Evolutionary conservation across 345 rosid genomes (phyloP).

Genomic region (Brassica incana): DNA sequence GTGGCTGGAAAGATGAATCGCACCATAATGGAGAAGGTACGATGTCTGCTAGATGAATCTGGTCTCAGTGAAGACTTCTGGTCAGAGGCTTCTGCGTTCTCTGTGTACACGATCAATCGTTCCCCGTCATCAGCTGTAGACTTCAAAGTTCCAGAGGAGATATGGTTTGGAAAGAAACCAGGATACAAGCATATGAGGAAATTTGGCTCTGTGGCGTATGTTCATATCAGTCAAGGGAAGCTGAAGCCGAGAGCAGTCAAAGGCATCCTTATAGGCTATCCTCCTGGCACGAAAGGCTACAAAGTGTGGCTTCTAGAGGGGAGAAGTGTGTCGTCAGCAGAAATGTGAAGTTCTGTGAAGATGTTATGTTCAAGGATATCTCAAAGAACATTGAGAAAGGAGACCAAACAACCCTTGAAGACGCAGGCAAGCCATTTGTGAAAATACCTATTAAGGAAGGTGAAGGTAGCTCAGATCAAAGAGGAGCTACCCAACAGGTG

Average conservation of each 20-base stretch:
- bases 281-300: not conserved
- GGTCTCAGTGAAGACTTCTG: not conserved
- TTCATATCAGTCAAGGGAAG: not conserved
- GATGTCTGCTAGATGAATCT: not conserved
- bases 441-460: not conserved
- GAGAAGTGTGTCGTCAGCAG: not conserved
- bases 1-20: not conserved
- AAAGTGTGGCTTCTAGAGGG: not conserved
- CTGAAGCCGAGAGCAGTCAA: not conserved
- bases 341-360: not conserved
- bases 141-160: not conserved
- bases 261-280: not conserved
- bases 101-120: not conserved
- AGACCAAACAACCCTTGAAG: not conserved
- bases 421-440: not conserved
- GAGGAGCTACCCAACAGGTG: not conserved
- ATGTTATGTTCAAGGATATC: not conserved
- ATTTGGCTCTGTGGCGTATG: not conserved
- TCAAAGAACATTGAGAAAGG: not conserved
- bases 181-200: not conserved
- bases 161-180: not conserved
- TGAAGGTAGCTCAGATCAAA: not conserved
- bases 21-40: not conserved
- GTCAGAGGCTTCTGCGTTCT: not conserved
- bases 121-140: not conserved